Evolutionary conservation across 306 rosid genomes (phyloP), one percentile per base, ranked within the genome.

Genomic region (Cucumis sativus): DNA sequence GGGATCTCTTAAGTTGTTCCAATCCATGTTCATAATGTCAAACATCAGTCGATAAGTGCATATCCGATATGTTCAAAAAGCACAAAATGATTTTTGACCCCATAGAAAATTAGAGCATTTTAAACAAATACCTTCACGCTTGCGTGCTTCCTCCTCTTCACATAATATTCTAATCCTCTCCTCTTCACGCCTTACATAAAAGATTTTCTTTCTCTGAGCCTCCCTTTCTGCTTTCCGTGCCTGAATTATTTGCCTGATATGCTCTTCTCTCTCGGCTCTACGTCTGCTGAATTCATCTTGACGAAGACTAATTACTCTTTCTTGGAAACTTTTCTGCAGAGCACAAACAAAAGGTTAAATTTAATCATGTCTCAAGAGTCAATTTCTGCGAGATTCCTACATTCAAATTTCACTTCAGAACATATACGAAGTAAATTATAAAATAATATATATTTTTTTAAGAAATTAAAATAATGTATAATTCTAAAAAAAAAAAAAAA

Each of bases 101-200:
- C 33, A 67, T 20, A 68, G 18, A 68, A 68, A 68, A 70, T 14
- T 14, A 70, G 14, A 37, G 17, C 16, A 70, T 15, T 74, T 71
- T 28, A 6, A 18, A 40, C 14, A 12, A 35, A 45, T 82, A 96
- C 99, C 98, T 91, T 96, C 98, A 6, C 14, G 93, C 80, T 85
- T 92, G 56, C 83, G 81, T 21, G 92, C 91, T 83, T 96, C 98
- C 85, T 92, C 98, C 81, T 88, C 97, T 85, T 89, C 98, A 0
- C 9, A 87, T 84, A 89, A 79, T 80, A 80, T 96, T 63, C 74
- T 84, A 21, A 69, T 88, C 55, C 87, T 91, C 83, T 96, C 99
- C 80, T 96, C 99, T 79, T 96, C 98, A 18, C 83, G 62, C 70
- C 80, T 85, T 67, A 96, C 89, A 79, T 87, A 92, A 78, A 69